These are phyloP conservation scores for Blumeria graminis DNA, from an alignment of 2,329 filamentous ascomycete species.

Conservation along the genomic window DNA sequence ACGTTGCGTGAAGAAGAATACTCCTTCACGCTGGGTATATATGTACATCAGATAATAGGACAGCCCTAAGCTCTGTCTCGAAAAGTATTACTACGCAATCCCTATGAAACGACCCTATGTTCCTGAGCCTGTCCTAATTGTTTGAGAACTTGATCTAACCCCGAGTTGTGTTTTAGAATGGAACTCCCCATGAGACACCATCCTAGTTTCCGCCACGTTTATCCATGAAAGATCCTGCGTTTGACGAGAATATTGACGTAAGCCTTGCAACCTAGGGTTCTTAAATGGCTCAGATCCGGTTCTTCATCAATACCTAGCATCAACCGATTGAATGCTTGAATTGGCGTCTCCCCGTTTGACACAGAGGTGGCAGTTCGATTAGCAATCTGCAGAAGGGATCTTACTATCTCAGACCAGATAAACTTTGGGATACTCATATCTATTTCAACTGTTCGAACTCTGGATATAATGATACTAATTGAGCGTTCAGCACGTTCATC, in stretches of 20 bases:
- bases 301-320: background rate
- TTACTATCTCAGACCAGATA: background rate
- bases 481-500: background rate
- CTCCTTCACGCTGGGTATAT: too few relatives aligned
- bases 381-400: background rate
- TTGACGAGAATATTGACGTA: background rate
- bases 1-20: too few relatives aligned
- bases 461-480: background rate
- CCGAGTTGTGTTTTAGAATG: too few relatives aligned
- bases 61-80: too few relatives aligned
- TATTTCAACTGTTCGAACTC: background rate
- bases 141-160: too few relatives aligned
- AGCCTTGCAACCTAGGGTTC: background rate
- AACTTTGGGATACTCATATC: background rate
- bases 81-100: too few relatives aligned
- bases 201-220: too few relatives aligned
- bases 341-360: background rate
- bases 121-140: too few relatives aligned
- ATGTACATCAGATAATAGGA: too few relatives aligned
- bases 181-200: too few relatives aligned
- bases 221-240: too few relatives aligned
- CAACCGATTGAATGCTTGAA: background rate
- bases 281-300: background rate
- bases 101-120: too few relatives aligned
- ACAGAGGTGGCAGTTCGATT: background rate